Percentiles rank a stretch among this genome's conserved stretches.
These are phyloP conservation scores for Pinus taeda DNA, from an alignment of 75 land plant genomes.

Conservation along the genomic window DNA sequence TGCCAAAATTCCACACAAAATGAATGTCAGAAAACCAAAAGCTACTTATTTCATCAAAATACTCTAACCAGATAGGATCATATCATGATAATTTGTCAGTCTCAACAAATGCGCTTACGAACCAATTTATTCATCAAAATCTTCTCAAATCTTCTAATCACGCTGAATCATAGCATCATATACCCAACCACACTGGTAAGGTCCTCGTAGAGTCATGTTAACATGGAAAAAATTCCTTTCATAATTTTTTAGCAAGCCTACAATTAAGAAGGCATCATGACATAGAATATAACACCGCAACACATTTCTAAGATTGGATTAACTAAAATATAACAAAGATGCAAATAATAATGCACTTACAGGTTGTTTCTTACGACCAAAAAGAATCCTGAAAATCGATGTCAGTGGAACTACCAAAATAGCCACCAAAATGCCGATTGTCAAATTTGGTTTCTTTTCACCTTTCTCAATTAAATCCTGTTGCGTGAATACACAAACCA, in stretches of 20 bases:
- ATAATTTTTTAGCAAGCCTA: too few relatives aligned
- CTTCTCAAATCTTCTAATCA: not conserved
- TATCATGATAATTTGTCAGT: too few relatives aligned
- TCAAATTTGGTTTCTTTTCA: conserved; percentile 63
- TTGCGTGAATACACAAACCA: not conserved
- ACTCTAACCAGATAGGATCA: too few relatives aligned
- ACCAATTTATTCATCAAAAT: not conserved
- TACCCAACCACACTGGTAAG: too few relatives aligned
- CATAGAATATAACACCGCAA: not conserved
- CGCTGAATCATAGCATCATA: too few relatives aligned
- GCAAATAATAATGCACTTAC: conserved; percentile 6
- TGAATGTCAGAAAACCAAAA: too few relatives aligned
- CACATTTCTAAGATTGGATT: not conserved
- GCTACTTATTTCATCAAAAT: too few relatives aligned
- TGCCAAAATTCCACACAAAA: too few relatives aligned
- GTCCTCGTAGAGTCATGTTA: too few relatives aligned
- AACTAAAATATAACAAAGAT: not conserved
- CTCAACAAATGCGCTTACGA: not conserved
- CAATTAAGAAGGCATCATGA: not conserved
- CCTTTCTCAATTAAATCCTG: conserved; percentile 76
- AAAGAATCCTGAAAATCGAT: conserved; percentile 40
- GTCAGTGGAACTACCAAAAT: conserved; percentile 41
- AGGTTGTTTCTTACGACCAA: conserved; percentile 53
- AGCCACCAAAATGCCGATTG: conserved; percentile 60
- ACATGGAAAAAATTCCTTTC: too few relatives aligned